Base-by-base conservation (phyloP, 2,329 filamentous ascomycete genomes). In the Ophiostoma ulmi region DNA sequence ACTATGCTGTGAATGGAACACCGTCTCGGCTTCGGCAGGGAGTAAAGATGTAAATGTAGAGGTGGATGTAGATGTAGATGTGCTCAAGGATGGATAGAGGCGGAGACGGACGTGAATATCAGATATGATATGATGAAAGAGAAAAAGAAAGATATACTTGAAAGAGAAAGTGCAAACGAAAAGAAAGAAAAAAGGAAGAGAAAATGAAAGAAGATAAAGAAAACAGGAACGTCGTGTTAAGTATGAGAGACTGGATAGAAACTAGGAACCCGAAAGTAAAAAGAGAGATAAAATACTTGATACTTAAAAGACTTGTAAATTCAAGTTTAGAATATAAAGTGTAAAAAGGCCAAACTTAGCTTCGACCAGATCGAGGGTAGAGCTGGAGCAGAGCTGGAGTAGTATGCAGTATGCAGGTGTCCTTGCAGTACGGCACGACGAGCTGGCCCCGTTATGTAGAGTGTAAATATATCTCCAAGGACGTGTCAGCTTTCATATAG, bases 401-500 rank as follows among this genome's bases (percentile, higher is more conserved):
- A 48, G 44, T 48, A 20, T 48, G 44, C 44, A 48, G 44, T 20
- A n/a, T 48, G 44, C 44, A 48, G 44, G 26, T 22, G 26, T 26
- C 52, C 26, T 58, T 58, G 52, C 52, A 26, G 52, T 58, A 26
- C 52, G 52, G 52, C 52, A 58, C n/a, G 52, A 58, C 38, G 26
- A 61, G 35, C 70, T 72, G 69, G 72, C 73, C 72, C 71, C 71
- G 68, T 64, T 71, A 72, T 70, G 65, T 72, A 70, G 69, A 64
- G 71, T 72, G 74, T 72, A 72, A 70, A 69, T 72, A 70, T 64
- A 39, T 26, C 11, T 13, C 10, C 68, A 71, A 66, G 71, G 72
- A 71, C 70, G 65, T 68, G 35, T 70, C 69, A 44, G 71, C 73
- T 75, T 74, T 76, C 74, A 77, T 72, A 76, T 74, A 75, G 74